A percentile compares a stretch with the other conserved stretches of the same genome.
These are phyloP conservation scores for Umbelopsis sp. DNA, from an alignment of 192 early-diverging fungal genomes.

Conservation along the genomic window DNA sequence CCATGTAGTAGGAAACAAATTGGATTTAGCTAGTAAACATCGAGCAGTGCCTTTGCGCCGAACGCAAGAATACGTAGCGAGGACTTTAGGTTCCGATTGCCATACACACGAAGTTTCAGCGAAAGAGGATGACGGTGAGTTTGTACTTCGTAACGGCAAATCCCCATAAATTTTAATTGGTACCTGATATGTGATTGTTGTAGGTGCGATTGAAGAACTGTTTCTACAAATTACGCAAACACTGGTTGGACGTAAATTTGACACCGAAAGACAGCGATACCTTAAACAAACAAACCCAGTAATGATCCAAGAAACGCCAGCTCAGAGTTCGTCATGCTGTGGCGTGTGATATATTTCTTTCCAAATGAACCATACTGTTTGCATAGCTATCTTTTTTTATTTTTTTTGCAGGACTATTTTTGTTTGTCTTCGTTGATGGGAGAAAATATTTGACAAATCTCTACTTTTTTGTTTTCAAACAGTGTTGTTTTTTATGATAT, in stretches of 20 bases:
- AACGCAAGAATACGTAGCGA: conserved; percentile 63
- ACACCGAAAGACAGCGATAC: conserved; percentile 16
- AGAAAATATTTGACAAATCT: not conserved
- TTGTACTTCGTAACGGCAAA: too few species aligned
- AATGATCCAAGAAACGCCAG: conserved; percentile 8
- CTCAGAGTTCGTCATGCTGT: conserved; percentile 13
- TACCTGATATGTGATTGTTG: not conserved
- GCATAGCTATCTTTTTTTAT: not conserved
- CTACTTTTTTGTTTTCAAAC: too few species aligned
- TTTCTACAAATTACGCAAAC: conserved; percentile 53
- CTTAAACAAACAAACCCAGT: conserved; percentile 14
- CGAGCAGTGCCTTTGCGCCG: conserved; percentile 59
- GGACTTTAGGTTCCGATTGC: conserved; percentile 59
- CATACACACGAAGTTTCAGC: conserved; percentile 71
- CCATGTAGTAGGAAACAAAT: conserved; percentile 73
- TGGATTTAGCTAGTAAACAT: conserved; percentile 61
- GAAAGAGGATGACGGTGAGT: conserved; percentile 68
- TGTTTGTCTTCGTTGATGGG: not conserved
- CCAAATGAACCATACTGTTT: not conserved
- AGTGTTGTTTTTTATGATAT: too few species aligned
- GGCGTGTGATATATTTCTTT: not conserved
- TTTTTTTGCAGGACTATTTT: not conserved
- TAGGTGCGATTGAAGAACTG: conserved; percentile 53
- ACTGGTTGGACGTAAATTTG: conserved; percentile 36
- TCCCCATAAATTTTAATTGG: not conserved